A percentile compares a stretch with the other conserved stretches of the same genome.
phyloP scores from a whole-genome alignment of 2,329 filamentous ascomycete genomes.

The Fusarium foetens region DNA sequence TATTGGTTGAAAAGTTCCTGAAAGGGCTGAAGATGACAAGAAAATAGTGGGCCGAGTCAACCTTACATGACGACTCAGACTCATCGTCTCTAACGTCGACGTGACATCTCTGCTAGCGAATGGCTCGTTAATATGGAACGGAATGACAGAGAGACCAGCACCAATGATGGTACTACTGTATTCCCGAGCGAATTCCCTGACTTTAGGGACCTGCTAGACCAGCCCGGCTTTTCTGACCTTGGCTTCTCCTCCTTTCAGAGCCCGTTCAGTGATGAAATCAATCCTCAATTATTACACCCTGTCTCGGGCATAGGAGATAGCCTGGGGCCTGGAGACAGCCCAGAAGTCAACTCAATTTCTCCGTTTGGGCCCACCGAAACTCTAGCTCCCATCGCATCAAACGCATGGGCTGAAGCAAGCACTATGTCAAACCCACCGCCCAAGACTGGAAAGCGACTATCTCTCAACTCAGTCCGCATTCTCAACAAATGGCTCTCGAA shows the following conservation, averaged over 20 bases:
- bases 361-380: accelerated
- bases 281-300: not conserved
- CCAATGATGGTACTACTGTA: accelerated
- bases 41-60: constrained; percentile 6
- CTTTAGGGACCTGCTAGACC: accelerated
- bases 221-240: not conserved
- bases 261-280: not conserved
- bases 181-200: accelerated
- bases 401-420: not conserved
- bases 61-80: not conserved
- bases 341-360: accelerated
- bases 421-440: not conserved
- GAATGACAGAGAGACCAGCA: accelerated
- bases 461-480: constrained; percentile 21
- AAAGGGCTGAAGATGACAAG: constrained; percentile 25
- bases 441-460: constrained; percentile 32
- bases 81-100: not conserved
- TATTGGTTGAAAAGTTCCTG: not conserved
- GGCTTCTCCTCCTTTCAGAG: not conserved
- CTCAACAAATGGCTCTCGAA: constrained; percentile 71
- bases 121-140: not conserved
- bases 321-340: accelerated
- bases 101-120: not conserved
- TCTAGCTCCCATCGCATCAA: not conserved
- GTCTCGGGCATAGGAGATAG: not conserved